Conservation (phyloP, 768 basidiomycete genomes). For the Mycena pura region DNA sequence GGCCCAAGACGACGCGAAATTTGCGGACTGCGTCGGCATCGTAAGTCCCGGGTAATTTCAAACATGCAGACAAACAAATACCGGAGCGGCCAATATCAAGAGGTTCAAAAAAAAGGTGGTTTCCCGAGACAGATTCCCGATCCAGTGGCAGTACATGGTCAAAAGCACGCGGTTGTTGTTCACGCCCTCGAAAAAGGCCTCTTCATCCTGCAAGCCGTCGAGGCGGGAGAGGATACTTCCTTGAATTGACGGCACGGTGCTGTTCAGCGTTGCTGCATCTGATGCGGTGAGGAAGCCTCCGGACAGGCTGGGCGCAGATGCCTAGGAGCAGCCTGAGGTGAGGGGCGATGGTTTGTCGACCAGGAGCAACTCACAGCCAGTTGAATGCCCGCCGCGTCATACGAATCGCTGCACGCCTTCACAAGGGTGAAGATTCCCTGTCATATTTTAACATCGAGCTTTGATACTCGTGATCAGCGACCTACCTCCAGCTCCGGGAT, state of each 20-base stretch:
- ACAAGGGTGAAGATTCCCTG: slow-evolving; percentile 1
- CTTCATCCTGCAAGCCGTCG: neutral
- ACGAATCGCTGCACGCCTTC: slow-evolving; percentile 7
- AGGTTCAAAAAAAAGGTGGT: neutral
- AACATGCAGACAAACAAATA: neutral
- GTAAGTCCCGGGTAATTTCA: neutral
- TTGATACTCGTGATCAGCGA: neutral
- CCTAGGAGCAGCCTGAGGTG: neutral
- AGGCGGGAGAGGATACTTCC: neutral
- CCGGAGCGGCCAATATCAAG: neutral
- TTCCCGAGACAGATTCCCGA: slow-evolving; percentile 2
- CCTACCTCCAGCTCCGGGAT: slow-evolving; percentile 1
- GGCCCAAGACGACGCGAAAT: slow-evolving; percentile 1
- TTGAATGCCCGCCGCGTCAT: neutral
- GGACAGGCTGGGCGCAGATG: neutral
- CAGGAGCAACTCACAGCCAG: slow-evolving; percentile 1
- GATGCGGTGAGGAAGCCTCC: neutral
- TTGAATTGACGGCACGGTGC: slow-evolving; percentile 1
- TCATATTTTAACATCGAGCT: neutral
- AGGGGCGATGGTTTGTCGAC: neutral
- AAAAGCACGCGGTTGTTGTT: slow-evolving; percentile 6
- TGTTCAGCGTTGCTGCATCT: slow-evolving; percentile 1
- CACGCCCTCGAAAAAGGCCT: slow-evolving; percentile 12
- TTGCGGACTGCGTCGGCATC: neutral
- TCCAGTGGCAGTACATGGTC: slow-evolving; percentile 11